Evolutionary conservation across 2,329 filamentous ascomycete genomes (phyloP).

Genomic region (Aspergillus pseudotamarii): DNA sequence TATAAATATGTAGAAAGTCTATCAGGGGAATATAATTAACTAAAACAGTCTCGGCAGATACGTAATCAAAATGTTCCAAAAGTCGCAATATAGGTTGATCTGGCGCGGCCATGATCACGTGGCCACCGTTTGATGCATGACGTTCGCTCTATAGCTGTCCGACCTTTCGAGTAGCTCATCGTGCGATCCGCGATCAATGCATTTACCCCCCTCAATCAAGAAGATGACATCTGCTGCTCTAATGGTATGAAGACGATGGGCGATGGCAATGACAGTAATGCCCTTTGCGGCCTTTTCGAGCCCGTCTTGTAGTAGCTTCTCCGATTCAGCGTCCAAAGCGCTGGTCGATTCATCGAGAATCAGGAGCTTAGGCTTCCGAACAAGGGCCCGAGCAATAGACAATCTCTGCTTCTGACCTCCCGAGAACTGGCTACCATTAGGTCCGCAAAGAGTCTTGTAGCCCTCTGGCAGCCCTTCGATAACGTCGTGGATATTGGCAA

Average conservation of each 20-base stretch:
- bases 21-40: neutral
- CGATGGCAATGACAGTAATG: constrained; percentile 48
- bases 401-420: constrained; percentile 63
- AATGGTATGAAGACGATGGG: constrained; percentile 47
- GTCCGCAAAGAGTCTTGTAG: constrained; percentile 64
- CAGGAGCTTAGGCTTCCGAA: constrained; percentile 57
- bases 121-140: constrained; percentile 41
- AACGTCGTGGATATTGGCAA: constrained; percentile 72
- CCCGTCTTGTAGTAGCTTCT: constrained; percentile 50
- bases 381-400: constrained; percentile 60
- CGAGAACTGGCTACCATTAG: constrained; percentile 57
- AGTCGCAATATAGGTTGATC: neutral
- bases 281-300: constrained; percentile 37
- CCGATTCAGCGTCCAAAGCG: constrained; percentile 59
- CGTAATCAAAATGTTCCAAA: neutral
- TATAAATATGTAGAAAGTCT: neutral
- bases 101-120: neutral
- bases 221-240: constrained; percentile 80
- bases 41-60: neutral
- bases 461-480: constrained; percentile 65
- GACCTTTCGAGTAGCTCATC: constrained; percentile 57
- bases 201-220: constrained; percentile 69
- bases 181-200: constrained; percentile 66
- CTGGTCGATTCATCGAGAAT: constrained; percentile 66
- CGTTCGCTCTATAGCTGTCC: constrained; percentile 45